Conservation (phyloP, 176 grass and related monocot genomes). For the Echinochloa phyllopogon region DNA sequence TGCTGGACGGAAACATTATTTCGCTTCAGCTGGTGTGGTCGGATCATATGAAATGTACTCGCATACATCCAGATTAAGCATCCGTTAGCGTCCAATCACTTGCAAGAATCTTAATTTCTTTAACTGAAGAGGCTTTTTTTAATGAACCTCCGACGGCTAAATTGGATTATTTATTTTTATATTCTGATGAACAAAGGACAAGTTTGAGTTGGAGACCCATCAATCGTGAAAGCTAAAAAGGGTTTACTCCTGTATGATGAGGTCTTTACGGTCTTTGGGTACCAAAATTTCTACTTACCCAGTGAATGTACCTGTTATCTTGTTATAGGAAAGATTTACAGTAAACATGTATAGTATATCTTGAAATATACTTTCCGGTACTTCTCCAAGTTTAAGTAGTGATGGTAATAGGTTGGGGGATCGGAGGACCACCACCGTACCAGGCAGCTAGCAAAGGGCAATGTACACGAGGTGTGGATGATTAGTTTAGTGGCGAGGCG, state of each 20-base stretch:
- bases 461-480: neutral
- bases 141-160: neutral
- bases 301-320: neutral
- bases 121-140: neutral
- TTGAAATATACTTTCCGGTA: neutral
- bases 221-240: neutral
- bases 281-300: neutral
- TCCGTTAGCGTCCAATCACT: constrained; percentile 15
- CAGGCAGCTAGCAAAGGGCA: too few species aligned
- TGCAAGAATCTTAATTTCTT: constrained; percentile 34
- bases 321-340: neutral
- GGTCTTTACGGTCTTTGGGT: neutral
- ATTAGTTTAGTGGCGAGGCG: constrained; percentile 22
- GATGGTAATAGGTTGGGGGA: too few species aligned
- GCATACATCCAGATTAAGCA: constrained; percentile 10
- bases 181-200: constrained; percentile 1
- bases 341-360: neutral
- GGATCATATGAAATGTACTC: constrained; percentile 23
- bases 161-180: neutral
- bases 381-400: too few species aligned
- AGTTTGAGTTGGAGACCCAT: neutral
- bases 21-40: neutral
- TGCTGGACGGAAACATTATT: neutral
- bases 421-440: too few species aligned
- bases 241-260: neutral